Evolutionary conservation across 345 rosid species (phyloP), one percentile per base, ranked within the genome.

Genomic region (Noccaea bulbosa): DNA sequence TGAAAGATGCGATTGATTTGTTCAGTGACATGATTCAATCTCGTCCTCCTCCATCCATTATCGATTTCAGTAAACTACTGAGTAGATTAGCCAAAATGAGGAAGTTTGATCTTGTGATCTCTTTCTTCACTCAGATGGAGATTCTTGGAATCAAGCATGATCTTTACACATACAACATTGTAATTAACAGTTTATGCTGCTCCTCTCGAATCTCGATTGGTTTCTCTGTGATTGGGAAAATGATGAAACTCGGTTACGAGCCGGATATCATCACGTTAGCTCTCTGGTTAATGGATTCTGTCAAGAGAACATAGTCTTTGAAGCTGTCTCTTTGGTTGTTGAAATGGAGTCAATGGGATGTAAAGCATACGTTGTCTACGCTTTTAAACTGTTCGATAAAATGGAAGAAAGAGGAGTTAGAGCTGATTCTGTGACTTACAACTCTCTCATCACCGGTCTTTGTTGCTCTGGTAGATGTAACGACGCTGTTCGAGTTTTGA

Each of bases 161-260:
- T 76, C 69, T 69, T 32, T 76, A 69, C 12, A 76, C 71, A 2
- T 75, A 50, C 52, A 76, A 69, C 33, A 70, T 76, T 22, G 38
- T 76, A 20, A 69, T 76, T 2, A 76, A 76, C 5, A 55, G 39
- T 56, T 70, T 69, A 5, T 76, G 75, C 14, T 71, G 74, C 1
- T 30, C 38, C 11, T 55, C 62, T 55, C 39, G 58, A 1, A 40
- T 56, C 38, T 12, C 35, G 5, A 2, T 70, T 46, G 79, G 70
- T 53, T 63, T 76, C 30, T 76, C 79, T 46, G 70, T 70, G n/a
- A 5, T 70, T 30, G 79, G 60, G 51, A 69, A 64, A 59, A 76
- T 76, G 70, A 11, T 75, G 48, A 69, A 62, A 70, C 53, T 45
- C 47, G 79, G 75, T 16, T 47, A 38, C 11, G 32, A 69, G 24